Conservation (phyloP, 1,284 basidiomycete species). For the Cerrena zonata region DNA sequence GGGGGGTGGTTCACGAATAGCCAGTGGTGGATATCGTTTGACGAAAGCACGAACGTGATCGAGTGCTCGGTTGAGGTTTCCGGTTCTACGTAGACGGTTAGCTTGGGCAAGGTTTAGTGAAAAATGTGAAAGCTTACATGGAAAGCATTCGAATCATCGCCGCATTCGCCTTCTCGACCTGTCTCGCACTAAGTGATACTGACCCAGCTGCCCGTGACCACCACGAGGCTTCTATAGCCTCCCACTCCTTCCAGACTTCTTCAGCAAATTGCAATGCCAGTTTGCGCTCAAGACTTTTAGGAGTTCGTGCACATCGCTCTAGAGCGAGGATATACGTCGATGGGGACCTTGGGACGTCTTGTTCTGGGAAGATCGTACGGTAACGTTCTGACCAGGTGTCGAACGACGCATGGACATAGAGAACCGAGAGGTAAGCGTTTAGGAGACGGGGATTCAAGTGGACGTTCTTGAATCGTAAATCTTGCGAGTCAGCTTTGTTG, state of each 20-base stretch:
- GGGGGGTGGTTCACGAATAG: constrained; percentile 32
- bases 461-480: constrained; percentile 51
- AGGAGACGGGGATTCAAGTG: constrained; percentile 57
- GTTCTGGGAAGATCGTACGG: constrained; percentile 39
- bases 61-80: constrained; percentile 47
- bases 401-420: constrained; percentile 59
- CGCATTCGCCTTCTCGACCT: constrained; percentile 59
- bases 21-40: constrained; percentile 49
- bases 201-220: neutral
- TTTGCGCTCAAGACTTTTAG: constrained; percentile 41
- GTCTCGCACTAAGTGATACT: constrained; percentile 36
- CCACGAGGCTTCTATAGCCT: constrained; percentile 34
- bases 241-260: constrained; percentile 58
- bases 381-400: constrained; percentile 45
- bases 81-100: constrained; percentile 34
- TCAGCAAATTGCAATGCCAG: constrained; percentile 45
- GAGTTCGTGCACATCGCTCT: constrained; percentile 50
- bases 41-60: constrained; percentile 51
- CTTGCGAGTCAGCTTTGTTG: neutral
- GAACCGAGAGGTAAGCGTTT: constrained; percentile 79
- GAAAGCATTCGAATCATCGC: constrained; percentile 60
- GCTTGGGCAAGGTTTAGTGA: constrained; percentile 7
- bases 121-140: constrained; percentile 41
- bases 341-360: constrained; percentile 44
- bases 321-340: constrained; percentile 61